Conservation (phyloP, 2,329 filamentous ascomycete genomes). For the Aspergillus novoparasiticus region DNA sequence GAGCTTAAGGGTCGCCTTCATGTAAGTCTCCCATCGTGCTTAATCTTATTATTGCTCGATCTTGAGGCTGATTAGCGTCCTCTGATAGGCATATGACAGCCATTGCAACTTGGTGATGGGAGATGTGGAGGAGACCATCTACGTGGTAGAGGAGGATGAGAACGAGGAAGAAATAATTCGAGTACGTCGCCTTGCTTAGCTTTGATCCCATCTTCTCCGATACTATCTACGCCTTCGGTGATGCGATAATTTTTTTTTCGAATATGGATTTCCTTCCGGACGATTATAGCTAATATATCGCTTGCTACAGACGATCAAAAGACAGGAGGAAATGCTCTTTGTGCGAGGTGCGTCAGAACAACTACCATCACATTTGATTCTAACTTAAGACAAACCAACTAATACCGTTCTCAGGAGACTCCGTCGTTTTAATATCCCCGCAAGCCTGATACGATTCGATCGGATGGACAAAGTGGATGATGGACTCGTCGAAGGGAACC, state of each 20-base stretch:
- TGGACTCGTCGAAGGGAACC: background rate
- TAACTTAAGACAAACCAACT: conserved; percentile 10
- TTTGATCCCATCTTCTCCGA: background rate
- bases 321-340: conserved; percentile 98
- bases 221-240: background rate
- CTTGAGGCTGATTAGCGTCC: background rate
- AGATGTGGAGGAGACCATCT: conserved; percentile 97
- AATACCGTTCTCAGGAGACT: conserved; percentile 59
- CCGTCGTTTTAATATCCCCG: conserved; percentile 72
- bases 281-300: conserved; percentile 2
- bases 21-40: conserved; percentile 56
- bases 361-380: background rate
- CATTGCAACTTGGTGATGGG: conserved; percentile 97
- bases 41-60: background rate
- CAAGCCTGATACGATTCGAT: conserved; percentile 44
- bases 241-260: background rate
- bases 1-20: conserved; percentile 95
- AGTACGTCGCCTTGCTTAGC: conserved; percentile 50
- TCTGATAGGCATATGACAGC: conserved; percentile 84
- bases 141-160: conserved; percentile 84
- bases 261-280: background rate
- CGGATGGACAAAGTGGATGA: background rate
- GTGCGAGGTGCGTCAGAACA: conserved; percentile 74
- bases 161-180: conserved; percentile 73
- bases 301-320: conserved; percentile 74